Conservation (phyloP, 495 filamentous ascomycete genomes). For the Penicillium coffeae region DNA sequence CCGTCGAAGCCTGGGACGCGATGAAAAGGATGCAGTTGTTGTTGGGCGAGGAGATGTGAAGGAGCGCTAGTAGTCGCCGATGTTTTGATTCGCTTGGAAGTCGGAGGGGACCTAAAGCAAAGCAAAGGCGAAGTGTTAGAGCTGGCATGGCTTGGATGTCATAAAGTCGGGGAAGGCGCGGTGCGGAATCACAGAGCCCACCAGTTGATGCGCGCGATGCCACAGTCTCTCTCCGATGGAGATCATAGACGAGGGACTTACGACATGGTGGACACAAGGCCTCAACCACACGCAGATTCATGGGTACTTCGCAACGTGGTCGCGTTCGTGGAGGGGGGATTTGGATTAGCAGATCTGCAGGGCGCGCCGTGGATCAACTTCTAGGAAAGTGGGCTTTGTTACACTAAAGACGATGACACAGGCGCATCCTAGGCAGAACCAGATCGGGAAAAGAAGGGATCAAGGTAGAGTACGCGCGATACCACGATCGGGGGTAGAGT, state of each 20-base stretch:
- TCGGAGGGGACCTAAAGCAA: conserved; percentile 36
- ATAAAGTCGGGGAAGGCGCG: conserved; percentile 5
- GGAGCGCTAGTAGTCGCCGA: conserved; percentile 36
- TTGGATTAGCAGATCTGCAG: conserved; percentile 44
- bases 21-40: conserved; percentile 42
- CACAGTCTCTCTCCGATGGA: conserved; percentile 27
- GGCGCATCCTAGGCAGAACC: conserved; percentile 42
- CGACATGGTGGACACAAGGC: conserved; percentile 47
- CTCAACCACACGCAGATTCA: conserved; percentile 42
- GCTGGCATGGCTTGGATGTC: conserved; percentile 1
- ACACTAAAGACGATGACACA: conserved; percentile 46
- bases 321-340: conserved; percentile 30
- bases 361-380: conserved; percentile 34
- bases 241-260: conserved; percentile 44
- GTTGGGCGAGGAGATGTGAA: conserved; percentile 39
- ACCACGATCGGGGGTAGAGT: conserved; percentile 18
- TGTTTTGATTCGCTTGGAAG: conserved; percentile 44
- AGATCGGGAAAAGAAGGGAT: conserved; percentile 26
- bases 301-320: conserved; percentile 40
- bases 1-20: conserved; percentile 37
- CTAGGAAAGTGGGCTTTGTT: conserved; percentile 35
- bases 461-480: conserved; percentile 16
- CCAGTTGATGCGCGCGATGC: conserved; percentile 14
- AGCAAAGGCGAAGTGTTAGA: conserved; percentile 3
- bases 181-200: conserved; percentile 7